Evolutionary conservation across 164 flowering plant genomes (phyloP).

Genomic region (Kingdonia uniflora): DNA sequence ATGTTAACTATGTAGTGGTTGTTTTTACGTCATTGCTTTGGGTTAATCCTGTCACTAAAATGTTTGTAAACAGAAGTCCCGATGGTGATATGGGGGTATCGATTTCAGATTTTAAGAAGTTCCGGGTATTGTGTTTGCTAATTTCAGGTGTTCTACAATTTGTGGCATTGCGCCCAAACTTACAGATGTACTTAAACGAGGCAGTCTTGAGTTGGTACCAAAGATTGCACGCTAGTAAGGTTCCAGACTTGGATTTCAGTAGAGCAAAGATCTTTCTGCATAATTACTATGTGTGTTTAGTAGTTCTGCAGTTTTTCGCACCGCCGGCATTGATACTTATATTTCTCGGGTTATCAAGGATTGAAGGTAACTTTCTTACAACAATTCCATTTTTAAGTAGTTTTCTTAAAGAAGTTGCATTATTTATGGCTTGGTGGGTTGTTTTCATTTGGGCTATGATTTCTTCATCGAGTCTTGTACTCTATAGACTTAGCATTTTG

Average conservation of each 20-base stretch:
- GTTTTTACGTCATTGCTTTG: conserved; percentile 63
- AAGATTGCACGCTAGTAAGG: conserved; percentile 77
- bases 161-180: conserved; percentile 45
- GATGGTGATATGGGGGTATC: conserved; percentile 52
- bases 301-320: conserved; percentile 57
- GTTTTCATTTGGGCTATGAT: conserved; percentile 51
- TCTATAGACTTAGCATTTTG: conserved; percentile 56
- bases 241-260: conserved; percentile 91
- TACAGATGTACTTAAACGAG: conserved; percentile 90
- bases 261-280: conserved; percentile 92
- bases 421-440: conserved; percentile 94
- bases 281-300: conserved; percentile 73
- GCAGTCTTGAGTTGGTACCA: conserved; percentile 94
- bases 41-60: conserved; percentile 56
- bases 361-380: conserved; percentile 29
- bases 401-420: conserved; percentile 40
- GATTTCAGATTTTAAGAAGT: conserved; percentile 32
- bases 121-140: conserved; percentile 60
- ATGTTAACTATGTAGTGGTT: conserved; percentile 27
- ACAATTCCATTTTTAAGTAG: conserved; percentile 25
- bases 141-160: conserved; percentile 50
- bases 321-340: conserved; percentile 60
- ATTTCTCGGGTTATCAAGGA: conserved; percentile 58
- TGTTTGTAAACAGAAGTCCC: conserved; percentile 31
- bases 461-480: conserved; percentile 41